Evolutionary conservation across 441 rosid species (phyloP).

Genomic region (Bocquillonia castaneifolia): DNA sequence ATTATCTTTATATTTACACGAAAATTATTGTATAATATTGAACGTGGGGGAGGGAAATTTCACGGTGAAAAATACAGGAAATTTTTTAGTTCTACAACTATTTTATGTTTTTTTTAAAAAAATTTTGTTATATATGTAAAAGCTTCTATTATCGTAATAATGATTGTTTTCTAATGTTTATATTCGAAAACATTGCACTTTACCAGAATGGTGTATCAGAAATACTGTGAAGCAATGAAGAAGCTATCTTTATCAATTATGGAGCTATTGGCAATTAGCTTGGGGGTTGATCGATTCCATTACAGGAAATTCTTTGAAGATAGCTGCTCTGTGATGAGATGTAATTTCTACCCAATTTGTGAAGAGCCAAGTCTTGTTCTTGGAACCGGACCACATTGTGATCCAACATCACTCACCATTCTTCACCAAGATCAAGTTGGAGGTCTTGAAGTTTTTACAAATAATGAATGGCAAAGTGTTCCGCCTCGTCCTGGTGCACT

Average conservation of each 20-base stretch:
- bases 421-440: slow-evolving; percentile 51
- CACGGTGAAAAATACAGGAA: too few species aligned
- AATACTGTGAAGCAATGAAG: slow-evolving; percentile 45
- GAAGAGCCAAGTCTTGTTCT: slow-evolving; percentile 34
- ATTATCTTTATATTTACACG: too few species aligned
- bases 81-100: too few species aligned
- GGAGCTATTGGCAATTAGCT: slow-evolving; percentile 47
- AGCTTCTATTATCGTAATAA: too few species aligned
- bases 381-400: slow-evolving; percentile 57
- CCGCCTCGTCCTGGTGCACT: slow-evolving; percentile 39
- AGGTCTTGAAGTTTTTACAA: slow-evolving; percentile 47
- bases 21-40: too few species aligned
- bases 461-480: slow-evolving; percentile 37
- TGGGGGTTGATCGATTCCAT: slow-evolving; percentile 35
- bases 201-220: slow-evolving; percentile 36
- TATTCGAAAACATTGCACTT: not conserved
- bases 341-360: slow-evolving; percentile 48
- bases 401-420: slow-evolving; percentile 45
- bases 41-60: too few species aligned
- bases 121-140: too few species aligned
- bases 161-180: not conserved
- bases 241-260: slow-evolving; percentile 25
- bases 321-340: slow-evolving; percentile 35
- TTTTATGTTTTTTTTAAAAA: too few species aligned
- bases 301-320: slow-evolving; percentile 37